Evolutionary conservation across 1,139 yeast genomes (phyloP), one percentile per base, ranked within the genome.

Genomic region (Torulaspora pretoriensis): DNA sequence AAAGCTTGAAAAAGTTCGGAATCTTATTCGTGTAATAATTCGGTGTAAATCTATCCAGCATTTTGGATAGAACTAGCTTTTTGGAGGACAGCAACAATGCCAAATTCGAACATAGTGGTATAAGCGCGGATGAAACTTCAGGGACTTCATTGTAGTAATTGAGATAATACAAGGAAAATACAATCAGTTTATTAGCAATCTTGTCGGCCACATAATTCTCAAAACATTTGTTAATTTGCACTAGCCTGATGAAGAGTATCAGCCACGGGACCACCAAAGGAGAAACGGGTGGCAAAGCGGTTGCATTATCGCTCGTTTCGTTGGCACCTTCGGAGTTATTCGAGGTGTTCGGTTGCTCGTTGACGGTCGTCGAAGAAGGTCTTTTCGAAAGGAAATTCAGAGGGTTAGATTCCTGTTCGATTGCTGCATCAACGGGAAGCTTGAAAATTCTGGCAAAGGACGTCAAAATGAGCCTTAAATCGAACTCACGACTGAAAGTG

Each of bases 211-310:
- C 68, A 45, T 75, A 68, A 7, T 67, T 59, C 50, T 74, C 73
- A 54, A 81, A 80, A 27, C 60, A 59, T 46, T 68, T 70, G 64
- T 90, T 90, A 54, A 89, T 81, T 60, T 86, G 94, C 31, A 79
- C 68, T 41, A 88, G 65, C 57, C 86, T 96, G 87, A 95, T 86
- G 16, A 84, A 59, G 7, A 90, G 61, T 64, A 84, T 73, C 3
- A 79, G 61, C 17, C 77, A 61, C 55, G 85, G 92, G 2, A 68
- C 62, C 3, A 78, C 63, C 79, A 84, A 74, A 1, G 72, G 55
- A 0, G 81, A 72, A 1, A 81, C 70, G 8, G 64, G 65, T 2
- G 67, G 69, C 36, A 56, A 23, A 4, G 41, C 32, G 33, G 31
- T 7, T 19, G 22, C 40, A 41, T 35, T 40, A 19, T 35, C 22